A percentile compares a stretch with the other conserved stretches of the same genome.
Conservation (phyloP, 371 early-diverging fungal species). For the Mucor velutinosus region DNA sequence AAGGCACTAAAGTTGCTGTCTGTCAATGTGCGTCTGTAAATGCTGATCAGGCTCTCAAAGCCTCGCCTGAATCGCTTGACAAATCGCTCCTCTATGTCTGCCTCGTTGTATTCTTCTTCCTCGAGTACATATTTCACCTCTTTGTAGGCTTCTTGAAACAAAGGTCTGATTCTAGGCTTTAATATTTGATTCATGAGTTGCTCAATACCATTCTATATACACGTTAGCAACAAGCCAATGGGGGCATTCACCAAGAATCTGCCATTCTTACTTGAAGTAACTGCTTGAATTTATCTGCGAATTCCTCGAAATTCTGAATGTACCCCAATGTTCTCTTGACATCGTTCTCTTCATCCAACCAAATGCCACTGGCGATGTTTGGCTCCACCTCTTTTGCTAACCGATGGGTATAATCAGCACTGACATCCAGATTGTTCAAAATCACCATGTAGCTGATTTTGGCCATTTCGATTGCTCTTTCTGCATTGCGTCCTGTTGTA, state of each 20-base stretch:
- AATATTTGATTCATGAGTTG: constrained; percentile 77
- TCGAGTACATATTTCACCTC: constrained; percentile 88
- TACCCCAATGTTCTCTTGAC: constrained; percentile 49
- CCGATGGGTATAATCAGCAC: constrained; percentile 72
- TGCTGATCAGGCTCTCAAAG: constrained; percentile 58
- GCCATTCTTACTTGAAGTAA: constrained; percentile 57
- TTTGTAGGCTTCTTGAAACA: constrained; percentile 78
- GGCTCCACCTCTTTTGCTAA: constrained; percentile 66
- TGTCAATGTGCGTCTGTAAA: constrained; percentile 56
- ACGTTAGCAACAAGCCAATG: neutral
- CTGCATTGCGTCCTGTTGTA: constrained; percentile 35
- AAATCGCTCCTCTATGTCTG: constrained; percentile 77
- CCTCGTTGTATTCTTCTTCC: constrained; percentile 90
- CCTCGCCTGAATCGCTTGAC: constrained; percentile 75
- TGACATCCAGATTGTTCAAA: constrained; percentile 84
- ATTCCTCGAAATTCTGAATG: constrained; percentile 57
- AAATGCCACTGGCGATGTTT: constrained; percentile 51
- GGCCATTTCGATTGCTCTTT: constrained; percentile 44
- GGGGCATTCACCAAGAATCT: neutral
- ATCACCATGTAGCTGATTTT: constrained; percentile 72
- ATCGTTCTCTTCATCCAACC: constrained; percentile 49
- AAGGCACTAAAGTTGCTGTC: constrained; percentile 69
- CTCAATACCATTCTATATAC: constrained; percentile 72
- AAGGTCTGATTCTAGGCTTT: constrained; percentile 78
- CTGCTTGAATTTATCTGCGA: constrained; percentile 63